Percentiles rank a stretch among this genome's conserved stretches.
Conservation (phyloP, 2,329 filamentous ascomycete species). For the Cercospora sp. region DNA sequence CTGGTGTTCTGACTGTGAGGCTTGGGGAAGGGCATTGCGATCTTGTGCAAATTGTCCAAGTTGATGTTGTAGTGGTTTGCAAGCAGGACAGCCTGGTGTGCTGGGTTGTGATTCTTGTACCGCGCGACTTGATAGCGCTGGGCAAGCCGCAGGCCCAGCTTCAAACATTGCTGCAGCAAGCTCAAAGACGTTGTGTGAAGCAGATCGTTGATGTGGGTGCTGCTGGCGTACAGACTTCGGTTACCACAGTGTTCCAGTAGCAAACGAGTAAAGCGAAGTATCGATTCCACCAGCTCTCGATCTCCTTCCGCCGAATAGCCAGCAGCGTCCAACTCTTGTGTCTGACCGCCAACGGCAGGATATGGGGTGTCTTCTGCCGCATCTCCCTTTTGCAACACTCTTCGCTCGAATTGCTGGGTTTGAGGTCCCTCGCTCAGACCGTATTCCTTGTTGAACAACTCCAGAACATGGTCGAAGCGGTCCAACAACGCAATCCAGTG, state of each 20-base stretch:
- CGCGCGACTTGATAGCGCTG: conserved; percentile 90
- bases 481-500: conserved; percentile 97
- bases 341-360: conserved; percentile 33
- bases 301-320: conserved; percentile 77
- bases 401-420: conserved; percentile 69
- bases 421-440: conserved; percentile 79
- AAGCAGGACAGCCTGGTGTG: conserved; percentile 64
- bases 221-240: conserved; percentile 93
- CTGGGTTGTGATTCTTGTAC: conserved; percentile 64
- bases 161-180: conserved; percentile 74
- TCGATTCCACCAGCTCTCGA: conserved; percentile 71
- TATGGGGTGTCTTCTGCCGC: conserved; percentile 47
- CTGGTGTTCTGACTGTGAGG: conserved; percentile 56
- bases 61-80: conserved; percentile 78
- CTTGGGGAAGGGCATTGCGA: conserved; percentile 80
- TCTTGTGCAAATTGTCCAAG: conserved; percentile 76
- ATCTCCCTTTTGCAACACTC: conserved; percentile 63
- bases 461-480: conserved; percentile 85
- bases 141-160: conserved; percentile 80
- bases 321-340: conserved; percentile 36
- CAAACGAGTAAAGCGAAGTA: conserved; percentile 83
- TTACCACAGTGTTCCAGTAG: conserved; percentile 95
- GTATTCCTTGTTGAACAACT: conserved; percentile 78
- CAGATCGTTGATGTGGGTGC: conserved; percentile 81
- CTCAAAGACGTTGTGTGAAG: conserved; percentile 82